These are phyloP conservation scores for Clonostachys chloroleuca DNA, from an alignment of 2,329 filamentous ascomycete genomes.

Conservation along the genomic window DNA sequence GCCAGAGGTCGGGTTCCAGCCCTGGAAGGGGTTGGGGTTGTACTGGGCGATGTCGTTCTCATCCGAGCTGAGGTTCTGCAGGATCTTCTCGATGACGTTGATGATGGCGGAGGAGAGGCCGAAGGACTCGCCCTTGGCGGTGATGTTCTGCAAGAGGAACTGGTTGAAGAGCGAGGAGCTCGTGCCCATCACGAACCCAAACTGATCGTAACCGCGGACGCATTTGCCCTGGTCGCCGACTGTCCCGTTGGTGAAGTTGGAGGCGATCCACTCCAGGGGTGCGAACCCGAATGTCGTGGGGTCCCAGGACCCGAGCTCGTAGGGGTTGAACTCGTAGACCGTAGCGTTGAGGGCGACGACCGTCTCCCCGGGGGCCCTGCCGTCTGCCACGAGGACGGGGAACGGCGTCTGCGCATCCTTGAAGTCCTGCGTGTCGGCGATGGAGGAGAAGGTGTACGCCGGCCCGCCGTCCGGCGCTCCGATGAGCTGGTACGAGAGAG, in stretches of 20 bases:
- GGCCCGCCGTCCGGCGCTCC: constrained; percentile 67
- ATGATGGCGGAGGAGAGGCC: constrained; percentile 44
- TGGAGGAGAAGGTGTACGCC: constrained; percentile 73
- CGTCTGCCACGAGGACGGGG: constrained; percentile 69
- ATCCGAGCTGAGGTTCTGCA: constrained; percentile 45
- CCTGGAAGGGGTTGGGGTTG: constrained; percentile 43
- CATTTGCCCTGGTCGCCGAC: constrained; percentile 56
- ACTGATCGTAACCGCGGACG: constrained; percentile 76
- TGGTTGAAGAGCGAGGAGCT: constrained; percentile 82
- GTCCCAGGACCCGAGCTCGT: constrained; percentile 75
- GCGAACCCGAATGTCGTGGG: constrained; percentile 68
- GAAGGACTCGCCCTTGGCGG: constrained; percentile 37
- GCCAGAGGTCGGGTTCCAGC: constrained; percentile 15
- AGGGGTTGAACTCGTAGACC: constrained; percentile 74
- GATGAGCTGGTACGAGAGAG: constrained; percentile 73
- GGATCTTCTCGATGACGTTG: constrained; percentile 42
- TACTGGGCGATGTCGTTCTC: constrained; percentile 67
- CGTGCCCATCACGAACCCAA: constrained; percentile 81
- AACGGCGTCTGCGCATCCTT: constrained; percentile 59
- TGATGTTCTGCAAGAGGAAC: constrained; percentile 58
- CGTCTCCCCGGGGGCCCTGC: constrained; percentile 55
- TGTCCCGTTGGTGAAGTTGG: constrained; percentile 61
- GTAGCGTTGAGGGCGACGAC: constrained; percentile 69
- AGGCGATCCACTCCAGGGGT: constrained; percentile 67
- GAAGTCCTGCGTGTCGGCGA: constrained; percentile 52